A percentile compares a stretch with the other conserved stretches of the same genome.
Evolutionary conservation across 2,329 filamentous ascomycete genomes (phyloP).

Genomic region (Fusarium nygamai): DNA sequence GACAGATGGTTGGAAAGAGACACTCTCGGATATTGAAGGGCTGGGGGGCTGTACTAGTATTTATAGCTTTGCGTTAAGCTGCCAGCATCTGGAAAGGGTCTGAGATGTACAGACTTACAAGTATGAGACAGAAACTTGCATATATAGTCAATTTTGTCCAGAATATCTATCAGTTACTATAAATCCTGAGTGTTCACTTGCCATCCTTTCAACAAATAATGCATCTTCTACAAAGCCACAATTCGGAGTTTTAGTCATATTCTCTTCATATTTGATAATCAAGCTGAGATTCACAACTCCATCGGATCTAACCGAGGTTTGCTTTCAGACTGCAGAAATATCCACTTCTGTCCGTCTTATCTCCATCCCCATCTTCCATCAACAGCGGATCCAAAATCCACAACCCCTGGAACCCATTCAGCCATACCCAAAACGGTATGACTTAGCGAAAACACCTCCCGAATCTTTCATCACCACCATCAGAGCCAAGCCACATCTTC

Average conservation of each 20-base stretch:
- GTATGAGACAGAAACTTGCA: not conserved
- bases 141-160: not conserved
- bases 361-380: not conserved
- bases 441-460: not conserved
- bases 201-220: not conserved
- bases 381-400: not conserved
- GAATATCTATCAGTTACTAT: too few species aligned
- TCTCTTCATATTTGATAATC: not conserved
- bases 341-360: not conserved
- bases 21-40: not conserved
- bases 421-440: not conserved
- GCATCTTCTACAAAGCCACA: too few species aligned
- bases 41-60: not conserved
- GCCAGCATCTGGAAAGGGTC: not conserved
- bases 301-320: not conserved
- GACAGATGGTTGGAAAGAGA: not conserved
- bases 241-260: not conserved
- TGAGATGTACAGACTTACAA: not conserved
- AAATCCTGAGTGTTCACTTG: fast-evolving
- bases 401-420: too few species aligned
- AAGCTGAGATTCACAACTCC: not conserved
- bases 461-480: not conserved
- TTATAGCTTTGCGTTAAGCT: not conserved
- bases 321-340: not conserved
- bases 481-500: not conserved